These are phyloP conservation scores for Evernia prunastri DNA, from an alignment of 495 filamentous ascomycete genomes.

Conservation along the genomic window DNA sequence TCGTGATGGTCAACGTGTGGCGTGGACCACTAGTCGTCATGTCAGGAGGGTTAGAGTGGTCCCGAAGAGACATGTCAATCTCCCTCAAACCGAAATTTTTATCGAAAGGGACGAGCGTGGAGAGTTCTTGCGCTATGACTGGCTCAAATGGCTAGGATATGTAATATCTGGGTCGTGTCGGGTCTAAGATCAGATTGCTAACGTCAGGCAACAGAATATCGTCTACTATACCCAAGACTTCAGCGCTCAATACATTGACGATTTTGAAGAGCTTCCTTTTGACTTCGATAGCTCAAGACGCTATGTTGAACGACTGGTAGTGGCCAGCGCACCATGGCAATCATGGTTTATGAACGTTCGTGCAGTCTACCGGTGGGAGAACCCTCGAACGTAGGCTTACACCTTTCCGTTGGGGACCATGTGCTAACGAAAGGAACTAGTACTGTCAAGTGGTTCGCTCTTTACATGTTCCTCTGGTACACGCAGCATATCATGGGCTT, in stretches of 20 bases:
- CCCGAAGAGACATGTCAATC: constrained; percentile 27
- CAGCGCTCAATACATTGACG: constrained; percentile 41
- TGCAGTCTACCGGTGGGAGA: constrained; percentile 42
- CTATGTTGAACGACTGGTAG: constrained; percentile 38
- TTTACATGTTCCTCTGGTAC: constrained; percentile 36
- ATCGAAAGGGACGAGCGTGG: constrained; percentile 25
- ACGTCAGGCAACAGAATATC: constrained; percentile 31
- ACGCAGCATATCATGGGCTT: constrained; percentile 36
- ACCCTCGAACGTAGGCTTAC: constrained; percentile 29
- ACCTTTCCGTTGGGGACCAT: too few relatives aligned
- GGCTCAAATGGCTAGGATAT: constrained; percentile 37
- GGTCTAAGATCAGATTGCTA: background rate
- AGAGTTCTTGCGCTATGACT: constrained; percentile 26
- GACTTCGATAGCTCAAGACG: constrained; percentile 33
- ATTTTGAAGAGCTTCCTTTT: constrained; percentile 35
- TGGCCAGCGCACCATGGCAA: constrained; percentile 42
- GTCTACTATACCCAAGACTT: constrained; percentile 37
- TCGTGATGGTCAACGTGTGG: constrained; percentile 34
- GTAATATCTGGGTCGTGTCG: constrained; percentile 25
- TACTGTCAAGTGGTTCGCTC: constrained; percentile 33
- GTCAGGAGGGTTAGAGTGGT: constrained; percentile 36
- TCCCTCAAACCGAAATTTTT: constrained; percentile 30
- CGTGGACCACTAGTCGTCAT: constrained; percentile 39
- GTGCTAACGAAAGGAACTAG: too few relatives aligned
- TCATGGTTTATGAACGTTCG: constrained; percentile 35